phyloP scores from a whole-genome alignment of 345 rosid species.

The Balakata baccata region DNA sequence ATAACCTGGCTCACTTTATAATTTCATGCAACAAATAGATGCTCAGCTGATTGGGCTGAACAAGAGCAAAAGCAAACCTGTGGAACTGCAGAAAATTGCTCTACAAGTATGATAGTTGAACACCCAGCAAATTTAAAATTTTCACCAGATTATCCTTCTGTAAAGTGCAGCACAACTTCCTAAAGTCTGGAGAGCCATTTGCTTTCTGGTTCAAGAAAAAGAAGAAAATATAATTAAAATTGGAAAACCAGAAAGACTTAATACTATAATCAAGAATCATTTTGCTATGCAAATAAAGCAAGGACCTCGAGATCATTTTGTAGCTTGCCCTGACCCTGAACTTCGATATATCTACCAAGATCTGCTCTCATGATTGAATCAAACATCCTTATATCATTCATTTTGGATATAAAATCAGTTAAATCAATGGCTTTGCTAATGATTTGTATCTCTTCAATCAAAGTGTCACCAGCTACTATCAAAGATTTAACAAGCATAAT shows the following conservation, averaged over 20 bases:
- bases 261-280: slow-evolving; percentile 10
- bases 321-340: slow-evolving; percentile 58
- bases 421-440: slow-evolving; percentile 63
- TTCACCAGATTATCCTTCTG: slow-evolving; percentile 49
- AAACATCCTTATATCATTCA: slow-evolving; percentile 44
- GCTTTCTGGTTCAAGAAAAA: slow-evolving; percentile 44
- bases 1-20: not conserved
- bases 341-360: slow-evolving; percentile 34
- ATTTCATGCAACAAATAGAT: not conserved
- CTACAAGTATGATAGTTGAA: slow-evolving; percentile 72
- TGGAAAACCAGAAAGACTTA: slow-evolving; percentile 13
- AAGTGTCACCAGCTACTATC: slow-evolving; percentile 55
- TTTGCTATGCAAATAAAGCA: slow-evolving; percentile 35
- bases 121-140: slow-evolving; percentile 54
- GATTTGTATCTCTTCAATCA: slow-evolving; percentile 60
- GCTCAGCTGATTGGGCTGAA: not conserved
- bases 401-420: slow-evolving; percentile 48
- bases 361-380: slow-evolving; percentile 38
- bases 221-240: slow-evolving; percentile 18
- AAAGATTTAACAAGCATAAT: slow-evolving; percentile 61
- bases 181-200: slow-evolving; percentile 37
- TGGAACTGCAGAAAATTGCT: slow-evolving; percentile 72
- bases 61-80: slow-evolving; percentile 50
- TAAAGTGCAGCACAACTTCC: slow-evolving; percentile 37
- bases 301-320: slow-evolving; percentile 77